Evolutionary conservation across 805 yeast species (phyloP), one percentile per base, ranked within the genome.

Genomic region (Komagataella phaffii): DNA sequence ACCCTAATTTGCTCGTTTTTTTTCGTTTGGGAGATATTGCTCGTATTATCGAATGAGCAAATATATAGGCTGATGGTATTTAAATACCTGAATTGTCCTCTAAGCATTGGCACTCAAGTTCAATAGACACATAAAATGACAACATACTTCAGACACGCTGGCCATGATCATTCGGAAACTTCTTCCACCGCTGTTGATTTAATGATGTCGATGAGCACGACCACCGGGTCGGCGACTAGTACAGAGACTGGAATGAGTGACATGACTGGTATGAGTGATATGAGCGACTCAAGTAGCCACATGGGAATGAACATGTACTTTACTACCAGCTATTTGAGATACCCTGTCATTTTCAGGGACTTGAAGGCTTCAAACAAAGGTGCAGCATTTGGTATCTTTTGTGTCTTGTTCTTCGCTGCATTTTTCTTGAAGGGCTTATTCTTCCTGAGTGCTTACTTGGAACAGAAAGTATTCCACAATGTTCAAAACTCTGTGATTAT

Each of bases 301-400:
- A 14, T 30, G 40, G 54, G 59, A 18, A 84, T 84, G 90, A 79
- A 77, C 62, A 75, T 71, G 67, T 77, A 70, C 58, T 65, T 85
- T 58, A 78, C 84, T 1, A 65, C 77, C 0, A 59, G 64, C 2
- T 85, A 70, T 64, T 55, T 63, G 2, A 64, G 71, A 45, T 79
- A 79, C 55, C 88, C 91, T 0, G 88, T 85, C 0, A 59, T 85
- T 4, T 85, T 85, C 66, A 65, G 71, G 53, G 65, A 67, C 0
- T 64, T 85, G 48, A 59, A 60, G 10, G 91, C 91, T 2, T 57
- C 68, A 2, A 68, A 66, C 46, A 76, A 76, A 23, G 88, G 74
- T 7, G 74, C 75, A 50, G 89, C 87, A 0, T 85, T 85, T 63
- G 95, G 91, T 21, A 83, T 85, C 14, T 85, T 85, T 59, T 66